Conservation (phyloP, 768 basidiomycete genomes). For the Russula brevipes region DNA sequence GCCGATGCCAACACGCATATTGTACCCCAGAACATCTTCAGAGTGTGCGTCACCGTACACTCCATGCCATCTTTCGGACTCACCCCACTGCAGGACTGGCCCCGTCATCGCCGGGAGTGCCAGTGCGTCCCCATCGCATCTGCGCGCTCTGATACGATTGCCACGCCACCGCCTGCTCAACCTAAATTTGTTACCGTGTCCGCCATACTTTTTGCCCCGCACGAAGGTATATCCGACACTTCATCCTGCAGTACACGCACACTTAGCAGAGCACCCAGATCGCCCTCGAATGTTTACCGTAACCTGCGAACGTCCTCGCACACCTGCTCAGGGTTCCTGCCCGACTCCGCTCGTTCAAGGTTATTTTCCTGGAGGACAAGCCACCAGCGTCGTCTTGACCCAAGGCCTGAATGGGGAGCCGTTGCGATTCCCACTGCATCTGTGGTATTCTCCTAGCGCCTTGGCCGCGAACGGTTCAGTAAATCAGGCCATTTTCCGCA, state of each 20-base stretch:
- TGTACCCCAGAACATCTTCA: constrained; percentile 74
- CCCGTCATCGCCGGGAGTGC: constrained; percentile 67
- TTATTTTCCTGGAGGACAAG: constrained; percentile 54
- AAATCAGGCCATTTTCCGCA: constrained; percentile 77
- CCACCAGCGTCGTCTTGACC: constrained; percentile 66
- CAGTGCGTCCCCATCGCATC: constrained; percentile 54
- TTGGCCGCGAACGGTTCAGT: constrained; percentile 55
- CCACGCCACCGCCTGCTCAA: constrained; percentile 68
- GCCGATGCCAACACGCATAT: constrained; percentile 75
- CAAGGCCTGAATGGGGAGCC: constrained; percentile 81
- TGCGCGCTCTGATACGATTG: constrained; percentile 58
- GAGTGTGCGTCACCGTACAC: constrained; percentile 41
- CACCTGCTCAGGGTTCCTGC: constrained; percentile 65
- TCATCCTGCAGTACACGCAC: constrained; percentile 16
- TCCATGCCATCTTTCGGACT: background rate
- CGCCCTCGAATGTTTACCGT: constrained; percentile 67
- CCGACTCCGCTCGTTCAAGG: constrained; percentile 61
- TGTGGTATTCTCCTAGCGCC: constrained; percentile 72
- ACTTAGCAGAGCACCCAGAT: constrained; percentile 39
- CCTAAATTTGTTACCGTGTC: constrained; percentile 61
- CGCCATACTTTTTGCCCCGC: constrained; percentile 68
- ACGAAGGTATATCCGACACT: constrained; percentile 50
- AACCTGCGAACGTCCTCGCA: constrained; percentile 65
- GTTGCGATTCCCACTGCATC: constrained; percentile 74
- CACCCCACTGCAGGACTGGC: constrained; percentile 58